Base-by-base conservation (phyloP, 352 stramenopile species). In the Blastocystis sp. region DNA sequence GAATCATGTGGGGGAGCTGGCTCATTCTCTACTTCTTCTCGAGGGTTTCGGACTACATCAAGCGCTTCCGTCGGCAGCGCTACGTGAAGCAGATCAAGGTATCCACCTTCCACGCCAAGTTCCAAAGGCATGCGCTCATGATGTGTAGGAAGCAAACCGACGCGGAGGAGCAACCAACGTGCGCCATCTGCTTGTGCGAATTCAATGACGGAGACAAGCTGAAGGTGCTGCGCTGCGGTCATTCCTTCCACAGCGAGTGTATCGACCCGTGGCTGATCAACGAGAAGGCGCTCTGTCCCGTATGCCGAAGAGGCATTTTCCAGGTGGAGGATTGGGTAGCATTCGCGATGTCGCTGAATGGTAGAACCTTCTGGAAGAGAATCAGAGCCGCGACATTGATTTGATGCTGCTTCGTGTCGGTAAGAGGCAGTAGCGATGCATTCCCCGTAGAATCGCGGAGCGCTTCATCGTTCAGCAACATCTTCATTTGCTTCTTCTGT, bases 211-310 rank as follows among this genome's bases (percentile, higher is more conserved):
- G 90, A 21, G 92, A 95, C 21, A 89, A 89, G 45, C 91, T 94
- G 21, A 92, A 95, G 53, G 89, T 91, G 62, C 90, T 98, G 52
- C 93, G 94, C 17, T 98, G 95, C 89, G 91, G 92, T 62, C 95
- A 98, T 91, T 89, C 93, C 60, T 98, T 97, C 90, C 95, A 98
- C 89, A 89, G 93, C 40, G 90, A 92, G 60, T 98, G 95, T 91
- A 94, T 98, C 87, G 89, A 93, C 59, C 94, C 92, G 56, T 98
- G 95, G 95, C 93, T 97, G 59, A 91, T 94, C 81, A 94, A 95
- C 76, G 93, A 96, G 86, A 92, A 91, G 66, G 95, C 93, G 21
- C 45, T 84, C 71, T 98, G 95, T 89, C 95, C 95, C 5, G 95
- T 95, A 38, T 98, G 95, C 89, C 95, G 96, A 71, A 93, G 95